Percentiles rank a stretch among this genome's conserved stretches.
Conservation (phyloP, 192 early-diverging fungal genomes). For the Podila clonocystis region DNA sequence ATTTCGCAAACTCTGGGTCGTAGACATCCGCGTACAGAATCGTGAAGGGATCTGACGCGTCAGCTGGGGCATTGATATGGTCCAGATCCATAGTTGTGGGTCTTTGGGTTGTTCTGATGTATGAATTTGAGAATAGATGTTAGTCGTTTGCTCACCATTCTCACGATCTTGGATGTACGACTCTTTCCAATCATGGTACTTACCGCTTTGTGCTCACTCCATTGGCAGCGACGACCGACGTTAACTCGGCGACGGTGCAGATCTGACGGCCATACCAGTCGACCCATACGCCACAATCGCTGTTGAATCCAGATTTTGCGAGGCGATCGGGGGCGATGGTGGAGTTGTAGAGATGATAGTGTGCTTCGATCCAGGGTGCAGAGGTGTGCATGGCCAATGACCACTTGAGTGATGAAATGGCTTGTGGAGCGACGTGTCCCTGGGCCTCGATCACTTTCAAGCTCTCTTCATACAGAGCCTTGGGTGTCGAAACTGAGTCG, state of each 20-base stretch:
- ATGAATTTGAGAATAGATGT: background rate
- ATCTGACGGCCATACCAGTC: conserved; percentile 76
- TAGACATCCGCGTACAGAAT: conserved; percentile 85
- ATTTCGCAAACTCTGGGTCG: conserved; percentile 62
- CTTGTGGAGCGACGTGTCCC: conserved; percentile 51
- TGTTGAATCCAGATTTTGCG: conserved; percentile 56
- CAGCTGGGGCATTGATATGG: conserved; percentile 11
- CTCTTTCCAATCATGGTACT: background rate
- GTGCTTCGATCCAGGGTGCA: conserved; percentile 85
- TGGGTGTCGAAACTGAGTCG: conserved; percentile 34
- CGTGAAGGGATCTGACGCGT: conserved; percentile 36
- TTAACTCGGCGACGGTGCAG: conserved; percentile 63
- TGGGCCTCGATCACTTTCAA: conserved; percentile 60
- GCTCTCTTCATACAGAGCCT: conserved; percentile 59
- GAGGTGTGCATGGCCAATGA: conserved; percentile 73
- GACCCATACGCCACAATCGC: conserved; percentile 68
- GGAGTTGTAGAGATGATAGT: conserved; percentile 83
- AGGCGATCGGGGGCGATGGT: conserved; percentile 65
- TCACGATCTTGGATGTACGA: background rate
- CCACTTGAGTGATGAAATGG: conserved; percentile 71
- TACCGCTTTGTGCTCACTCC: conserved; percentile 1
- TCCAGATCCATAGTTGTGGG: conserved; percentile 46
- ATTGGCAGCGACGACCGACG: conserved; percentile 43
- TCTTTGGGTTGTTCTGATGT: conserved; percentile 11
- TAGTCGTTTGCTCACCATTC: background rate